These are phyloP conservation scores for Lachancea thermotolerans DNA, from an alignment of 805 yeast genomes.

Conservation along the genomic window DNA sequence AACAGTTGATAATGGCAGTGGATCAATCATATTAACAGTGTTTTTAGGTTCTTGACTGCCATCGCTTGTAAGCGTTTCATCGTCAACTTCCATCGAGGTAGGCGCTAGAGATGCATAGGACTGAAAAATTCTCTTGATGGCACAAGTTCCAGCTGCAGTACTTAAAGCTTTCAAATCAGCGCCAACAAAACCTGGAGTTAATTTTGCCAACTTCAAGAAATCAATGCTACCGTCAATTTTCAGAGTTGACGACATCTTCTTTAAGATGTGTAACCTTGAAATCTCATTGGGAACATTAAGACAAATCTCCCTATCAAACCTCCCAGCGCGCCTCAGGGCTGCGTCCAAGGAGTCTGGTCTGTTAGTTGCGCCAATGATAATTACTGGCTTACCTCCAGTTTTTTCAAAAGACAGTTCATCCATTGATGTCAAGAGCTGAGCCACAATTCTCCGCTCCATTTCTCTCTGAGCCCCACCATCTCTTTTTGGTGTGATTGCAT, in stretches of 20 bases:
- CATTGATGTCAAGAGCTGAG: conserved; percentile 89
- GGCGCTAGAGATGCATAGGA: conserved; percentile 31
- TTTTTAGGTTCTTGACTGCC: conserved; percentile 22
- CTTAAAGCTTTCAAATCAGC: conserved; percentile 93
- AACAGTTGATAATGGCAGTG: conserved; percentile 51
- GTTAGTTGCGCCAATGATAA: conserved; percentile 93
- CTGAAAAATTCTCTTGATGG: conserved; percentile 84
- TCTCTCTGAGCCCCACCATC: conserved; percentile 93
- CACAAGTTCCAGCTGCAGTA: conserved; percentile 91
- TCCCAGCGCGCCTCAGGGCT: conserved; percentile 91
- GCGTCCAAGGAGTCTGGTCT: conserved; percentile 94
- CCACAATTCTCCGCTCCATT: conserved; percentile 96
- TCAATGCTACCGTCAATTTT: conserved; percentile 67
- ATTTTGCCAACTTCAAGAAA: conserved; percentile 66
- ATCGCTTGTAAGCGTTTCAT: conserved; percentile 3
- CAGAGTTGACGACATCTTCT: conserved; percentile 62
- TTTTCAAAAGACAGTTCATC: conserved; percentile 85
- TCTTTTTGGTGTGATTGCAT: conserved; percentile 95
- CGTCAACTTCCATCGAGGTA: conserved; percentile 28
- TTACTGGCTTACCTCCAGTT: conserved; percentile 88
- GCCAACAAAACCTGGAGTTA: conserved; percentile 97
- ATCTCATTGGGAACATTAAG: conserved; percentile 90
- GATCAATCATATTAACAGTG: conserved; percentile 31
- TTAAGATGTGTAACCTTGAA: conserved; percentile 67
- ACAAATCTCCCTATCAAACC: conserved; percentile 92